phyloP scores from a whole-genome alignment of 225 moss, liverwort and hornwort species.

The Pseudisothecium myosuroides region DNA sequence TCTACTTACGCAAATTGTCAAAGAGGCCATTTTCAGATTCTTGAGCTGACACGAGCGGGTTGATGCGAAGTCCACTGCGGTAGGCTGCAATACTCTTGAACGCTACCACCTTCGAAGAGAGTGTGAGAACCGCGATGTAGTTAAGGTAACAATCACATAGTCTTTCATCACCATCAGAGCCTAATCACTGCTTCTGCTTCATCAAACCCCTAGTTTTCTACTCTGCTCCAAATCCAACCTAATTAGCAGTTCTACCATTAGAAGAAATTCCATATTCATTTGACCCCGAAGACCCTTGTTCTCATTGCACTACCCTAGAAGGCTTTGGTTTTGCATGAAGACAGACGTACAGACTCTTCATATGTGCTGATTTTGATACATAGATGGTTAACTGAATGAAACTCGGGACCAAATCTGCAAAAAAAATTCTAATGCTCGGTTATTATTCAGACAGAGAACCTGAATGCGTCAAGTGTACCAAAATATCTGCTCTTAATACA shows the following conservation, averaged over 20 bases:
- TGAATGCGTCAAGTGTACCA: background rate
- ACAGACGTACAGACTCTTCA: background rate
- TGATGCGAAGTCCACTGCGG: slow-evolving; percentile 82
- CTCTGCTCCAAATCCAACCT: background rate
- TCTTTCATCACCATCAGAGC: background rate
- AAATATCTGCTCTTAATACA: background rate
- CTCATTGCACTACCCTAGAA: background rate
- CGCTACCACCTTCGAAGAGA: slow-evolving; percentile 64
- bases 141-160: slow-evolving; percentile 7
- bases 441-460: background rate
- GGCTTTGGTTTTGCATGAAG: background rate
- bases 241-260: background rate
- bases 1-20: slow-evolving; percentile 41
- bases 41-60: slow-evolving; percentile 64
- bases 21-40: slow-evolving; percentile 81
- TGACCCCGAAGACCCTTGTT: background rate
- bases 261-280: background rate
- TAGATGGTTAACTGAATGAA: background rate
- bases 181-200: background rate
- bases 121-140: slow-evolving; percentile 28
- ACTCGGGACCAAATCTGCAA: background rate
- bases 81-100: slow-evolving; percentile 97
- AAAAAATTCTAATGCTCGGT: background rate
- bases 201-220: background rate
- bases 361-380: background rate